Conservation (phyloP, 805 yeast genomes). For the Nakazawaea ishiwadae region DNA sequence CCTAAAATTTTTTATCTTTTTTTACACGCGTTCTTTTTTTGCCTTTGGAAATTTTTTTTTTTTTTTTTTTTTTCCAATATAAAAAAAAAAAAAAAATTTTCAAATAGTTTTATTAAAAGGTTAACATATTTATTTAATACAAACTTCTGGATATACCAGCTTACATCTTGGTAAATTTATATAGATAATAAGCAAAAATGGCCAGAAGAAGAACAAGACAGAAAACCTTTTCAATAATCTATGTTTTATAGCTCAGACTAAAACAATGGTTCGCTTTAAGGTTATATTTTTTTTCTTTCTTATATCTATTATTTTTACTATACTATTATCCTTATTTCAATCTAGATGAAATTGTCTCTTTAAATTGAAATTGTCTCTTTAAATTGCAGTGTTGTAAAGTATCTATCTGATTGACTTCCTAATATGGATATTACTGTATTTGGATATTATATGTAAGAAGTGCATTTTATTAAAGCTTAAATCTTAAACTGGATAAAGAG, state of each 20-base stretch:
- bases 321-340: background rate
- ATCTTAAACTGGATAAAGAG: too few species aligned
- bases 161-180: conserved; percentile 21
- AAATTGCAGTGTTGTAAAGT: too few species aligned
- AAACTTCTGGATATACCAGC: conserved; percentile 37
- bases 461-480: too few species aligned
- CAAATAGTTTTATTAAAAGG: too few species aligned
- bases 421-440: background rate
- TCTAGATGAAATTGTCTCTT: background rate
- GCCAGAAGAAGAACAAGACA: conserved; percentile 31
- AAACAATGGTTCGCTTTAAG: conserved; percentile 13
- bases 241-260: conserved; percentile 5
- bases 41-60: too few species aligned
- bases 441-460: background rate
- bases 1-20: background rate
- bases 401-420: background rate
- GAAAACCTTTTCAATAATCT: conserved; percentile 12
- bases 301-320: background rate
- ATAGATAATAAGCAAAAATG: conserved; percentile 33
- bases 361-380: too few species aligned
- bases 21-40: too few species aligned
- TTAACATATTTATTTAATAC: conserved; percentile 14
- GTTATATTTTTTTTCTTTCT: background rate
- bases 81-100: conserved; percentile 1
- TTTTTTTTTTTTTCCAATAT: too few species aligned